Evolutionary conservation across 495 filamentous ascomycete genomes (phyloP).

Genomic region (Penicillium parvum): DNA sequence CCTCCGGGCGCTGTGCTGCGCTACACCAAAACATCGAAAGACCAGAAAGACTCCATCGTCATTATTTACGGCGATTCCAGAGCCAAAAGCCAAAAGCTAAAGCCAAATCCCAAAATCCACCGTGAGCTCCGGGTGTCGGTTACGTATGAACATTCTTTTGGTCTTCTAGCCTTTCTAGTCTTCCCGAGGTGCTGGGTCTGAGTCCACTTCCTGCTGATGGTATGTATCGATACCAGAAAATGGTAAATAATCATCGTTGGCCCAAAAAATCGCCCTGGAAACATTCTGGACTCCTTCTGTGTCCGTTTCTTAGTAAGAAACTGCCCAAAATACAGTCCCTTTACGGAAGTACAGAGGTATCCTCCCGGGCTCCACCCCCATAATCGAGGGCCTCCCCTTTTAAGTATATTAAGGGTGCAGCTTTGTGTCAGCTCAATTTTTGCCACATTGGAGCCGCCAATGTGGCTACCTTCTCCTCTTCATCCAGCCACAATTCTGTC

Average conservation of each 20-base stretch:
- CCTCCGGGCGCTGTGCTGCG: constrained; percentile 8
- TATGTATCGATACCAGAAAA: constrained; percentile 7
- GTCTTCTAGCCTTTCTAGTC: constrained; percentile 38
- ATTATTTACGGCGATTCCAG: constrained; percentile 6
- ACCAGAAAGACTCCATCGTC: constrained; percentile 7
- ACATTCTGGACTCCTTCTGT: constrained; percentile 21
- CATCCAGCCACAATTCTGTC: constrained; percentile 9
- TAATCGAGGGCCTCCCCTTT: constrained; percentile 5
- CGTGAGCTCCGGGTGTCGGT: constrained; percentile 33
- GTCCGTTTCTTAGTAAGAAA: neutral
- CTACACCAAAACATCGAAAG: no score
- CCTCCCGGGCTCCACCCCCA: constrained; percentile 14
- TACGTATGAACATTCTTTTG: constrained; percentile 40
- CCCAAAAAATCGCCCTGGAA: constrained; percentile 11
- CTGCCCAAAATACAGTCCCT: constrained; percentile 7
- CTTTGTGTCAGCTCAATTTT: constrained; percentile 10
- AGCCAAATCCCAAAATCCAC: constrained; percentile 19
- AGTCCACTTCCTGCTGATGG: neutral
- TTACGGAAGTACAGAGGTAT: neutral
- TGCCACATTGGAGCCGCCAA: constrained; percentile 17
- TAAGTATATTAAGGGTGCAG: constrained; percentile 1
- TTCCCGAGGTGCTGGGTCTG: constrained; percentile 17
- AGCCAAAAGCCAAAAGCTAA: constrained; percentile 17
- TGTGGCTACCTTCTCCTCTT: constrained; percentile 1
- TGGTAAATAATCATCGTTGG: no score